Base-by-base conservation (phyloP, 345 rosid genomes). In the Corymbia maculata region DNA sequence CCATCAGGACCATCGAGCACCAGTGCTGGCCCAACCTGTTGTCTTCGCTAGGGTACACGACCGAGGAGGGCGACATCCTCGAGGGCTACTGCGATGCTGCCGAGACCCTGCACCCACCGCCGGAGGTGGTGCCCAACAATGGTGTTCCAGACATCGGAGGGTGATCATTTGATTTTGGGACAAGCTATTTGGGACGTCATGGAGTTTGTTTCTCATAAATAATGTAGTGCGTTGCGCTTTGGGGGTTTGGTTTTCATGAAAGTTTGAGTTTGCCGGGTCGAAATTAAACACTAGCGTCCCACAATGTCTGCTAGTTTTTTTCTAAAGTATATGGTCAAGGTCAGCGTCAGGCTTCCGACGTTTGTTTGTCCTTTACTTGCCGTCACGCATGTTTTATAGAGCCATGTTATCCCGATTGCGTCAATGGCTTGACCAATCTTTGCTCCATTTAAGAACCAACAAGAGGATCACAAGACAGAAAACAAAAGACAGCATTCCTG, bases 21-120 rank as follows among this genome's bases (percentile, higher is more conserved):
- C 91, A 91, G 13, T 95, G 98, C 88, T 95, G 97, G 98, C 96
- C 97, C 50, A 89, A 90, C 85, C 89, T 96, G 94, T 91, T 93
- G 14, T 91, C 88, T 47, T 88, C 94, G 3, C 93, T 96, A 3
- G 97, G 98, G 11, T 96, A 95, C 52, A 95, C 96, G 19, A 68
- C 91, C 5, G 94, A 95, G 89, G 99, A 97, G 88, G 92, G 93
- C 26, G 91, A 95, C 57, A 89, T 95, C 8, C 95, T 97, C 15
- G 95, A 95, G 90, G 97, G 97, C 42, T 95, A 96, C 88, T 96
- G 99, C 75, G 92, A 94, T 75, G 88, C 80, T 6, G 32, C 28
- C 8, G 86, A 50, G 47, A 70, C 80, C 80, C 2, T 70, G 80
- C 45, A 9, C 47, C 80, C 80, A 22, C 26, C 47, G 24, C 21